Evolutionary conservation across 306 rosid genomes (phyloP), one percentile per base, ranked within the genome.

Genomic region (Acacia melanoxylon): DNA sequence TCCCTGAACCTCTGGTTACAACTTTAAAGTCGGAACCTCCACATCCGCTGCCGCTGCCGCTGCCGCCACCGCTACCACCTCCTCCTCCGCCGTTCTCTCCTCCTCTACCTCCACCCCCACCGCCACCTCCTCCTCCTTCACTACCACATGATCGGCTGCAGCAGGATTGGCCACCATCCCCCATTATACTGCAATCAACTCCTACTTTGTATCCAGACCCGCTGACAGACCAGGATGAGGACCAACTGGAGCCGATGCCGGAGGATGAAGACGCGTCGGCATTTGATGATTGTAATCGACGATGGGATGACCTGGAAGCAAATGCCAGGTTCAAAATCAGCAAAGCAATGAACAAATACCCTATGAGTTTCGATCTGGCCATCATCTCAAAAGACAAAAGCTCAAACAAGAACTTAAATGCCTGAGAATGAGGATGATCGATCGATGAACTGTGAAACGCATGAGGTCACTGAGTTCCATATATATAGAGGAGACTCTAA

Each of bases 281-380:
- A 61, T 10, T 10, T 10, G 35, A 88, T 0, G 68, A 13, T 62
- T 1, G 17, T 62, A 3, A 12, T 25, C 5, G 20, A 14, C 10
- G 20, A 8, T 6, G 20, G 19, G 16, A 13, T 63, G 78, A 72
- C 65, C 75, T 86, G 42, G 89, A 89, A 14, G 95, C 97, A 59
- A 86, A 76, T 61, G 99, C 79, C 10, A 90, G 20, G 75, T 95
- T 94, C 31, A 87, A 72, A 84, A 90, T 56, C 33, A 95, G 79
- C 88, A 95, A 85, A 74, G 79, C 86, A 88, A 88, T 68, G 80
- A 95, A 80, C 75, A 72, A 85, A 56, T 66, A 84, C 76, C 89
- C 95, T 33, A 87, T 67, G 79, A 85, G 79, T 86, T 86, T 91
- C 54, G 83, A 48, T 79, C 78, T 85, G 63, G 88, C 90, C 98